Conservation (phyloP, 805 yeast genomes). For the Candida michaelii region DNA sequence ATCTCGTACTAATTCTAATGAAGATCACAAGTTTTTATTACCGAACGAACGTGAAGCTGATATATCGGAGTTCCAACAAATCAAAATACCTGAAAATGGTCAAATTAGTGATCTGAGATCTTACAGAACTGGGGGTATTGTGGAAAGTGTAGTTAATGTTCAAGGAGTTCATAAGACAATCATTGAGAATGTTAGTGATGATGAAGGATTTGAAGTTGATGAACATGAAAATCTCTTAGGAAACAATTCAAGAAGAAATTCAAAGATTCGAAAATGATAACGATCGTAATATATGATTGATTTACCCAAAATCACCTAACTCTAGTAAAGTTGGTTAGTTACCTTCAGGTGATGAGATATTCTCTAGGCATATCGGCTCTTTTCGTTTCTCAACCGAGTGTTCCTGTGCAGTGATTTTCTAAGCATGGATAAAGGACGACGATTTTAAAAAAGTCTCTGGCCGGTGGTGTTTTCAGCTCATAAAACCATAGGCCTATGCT, state of each 20-base stretch:
- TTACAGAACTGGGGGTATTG: slow-evolving; percentile 60
- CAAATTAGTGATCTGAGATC: slow-evolving; percentile 37
- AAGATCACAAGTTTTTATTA: slow-evolving; percentile 20
- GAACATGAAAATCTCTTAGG: slow-evolving; percentile 1
- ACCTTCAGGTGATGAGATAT: too few relatives aligned
- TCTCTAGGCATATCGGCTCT: too few relatives aligned
- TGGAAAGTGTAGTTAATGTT: slow-evolving; percentile 79
- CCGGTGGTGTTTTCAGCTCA: too few relatives aligned
- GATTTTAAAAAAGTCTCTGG: too few relatives aligned
- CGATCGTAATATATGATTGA: too few relatives aligned
- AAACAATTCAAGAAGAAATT: slow-evolving; percentile 2
- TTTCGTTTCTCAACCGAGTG: too few relatives aligned
- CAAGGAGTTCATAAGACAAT: slow-evolving; percentile 85
- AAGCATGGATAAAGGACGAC: too few relatives aligned
- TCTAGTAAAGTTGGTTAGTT: too few relatives aligned
- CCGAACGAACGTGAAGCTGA: slow-evolving; percentile 27
- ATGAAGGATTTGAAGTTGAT: slow-evolving; percentile 29
- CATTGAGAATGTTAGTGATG: slow-evolving; percentile 62
- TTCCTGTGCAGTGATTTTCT: too few relatives aligned
- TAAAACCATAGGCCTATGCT: too few relatives aligned
- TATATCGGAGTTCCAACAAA: slow-evolving; percentile 21
- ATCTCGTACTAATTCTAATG: slow-evolving; percentile 9
- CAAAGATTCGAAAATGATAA: slow-evolving; percentile 1
- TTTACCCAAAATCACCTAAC: too few relatives aligned
- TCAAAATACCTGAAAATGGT: slow-evolving; percentile 15